phyloP scores from a whole-genome alignment of 352 stramenopile genomes.

The Phytophthora pinifolia region DNA sequence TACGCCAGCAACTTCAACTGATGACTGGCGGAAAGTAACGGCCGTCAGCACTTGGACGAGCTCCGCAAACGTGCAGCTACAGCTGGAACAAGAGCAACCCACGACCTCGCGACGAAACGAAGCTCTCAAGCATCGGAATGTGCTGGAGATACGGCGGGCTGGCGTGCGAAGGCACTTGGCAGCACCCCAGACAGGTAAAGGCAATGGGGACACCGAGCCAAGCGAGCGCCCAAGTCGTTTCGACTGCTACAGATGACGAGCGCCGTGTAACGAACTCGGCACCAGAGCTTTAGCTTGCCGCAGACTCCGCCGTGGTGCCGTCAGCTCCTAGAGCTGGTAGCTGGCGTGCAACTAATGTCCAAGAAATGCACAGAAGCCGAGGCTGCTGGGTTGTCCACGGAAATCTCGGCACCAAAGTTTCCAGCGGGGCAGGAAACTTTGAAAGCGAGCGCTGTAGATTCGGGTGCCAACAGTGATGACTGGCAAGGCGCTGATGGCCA shows the following conservation, averaged over 20 bases:
- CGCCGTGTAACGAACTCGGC: constrained; percentile 6
- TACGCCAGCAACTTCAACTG: constrained; percentile 18
- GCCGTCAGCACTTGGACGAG: constrained; percentile 1
- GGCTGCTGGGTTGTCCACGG: constrained; percentile 1
- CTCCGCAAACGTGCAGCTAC: not conserved
- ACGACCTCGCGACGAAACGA: constrained; percentile 8
- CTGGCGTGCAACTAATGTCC: no score
- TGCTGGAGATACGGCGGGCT: constrained; percentile 18
- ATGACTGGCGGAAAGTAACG: no score
- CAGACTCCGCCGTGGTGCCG: not conserved
- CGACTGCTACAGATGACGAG: constrained; percentile 24
- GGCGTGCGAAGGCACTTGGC: constrained; percentile 16
- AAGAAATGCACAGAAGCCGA: not conserved
- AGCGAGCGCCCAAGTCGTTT: not conserved
- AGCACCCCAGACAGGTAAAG: constrained; percentile 13
- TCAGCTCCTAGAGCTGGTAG: no score
- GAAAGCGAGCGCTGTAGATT: constrained; percentile 2
- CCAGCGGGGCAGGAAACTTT: not conserved
- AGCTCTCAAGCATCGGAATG: constrained; percentile 16
- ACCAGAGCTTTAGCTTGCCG: not conserved
- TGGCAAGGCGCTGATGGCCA: constrained; percentile 2
- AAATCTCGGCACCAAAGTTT: not conserved
- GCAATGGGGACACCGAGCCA: constrained; percentile 11
- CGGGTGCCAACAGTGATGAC: not conserved
- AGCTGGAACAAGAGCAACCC: not conserved